Percentiles rank a stretch among this genome's conserved stretches.
Evolutionary conservation across 225 moss, liverwort and hornwort species (phyloP).

Genomic region (Bryum argenteum): DNA sequence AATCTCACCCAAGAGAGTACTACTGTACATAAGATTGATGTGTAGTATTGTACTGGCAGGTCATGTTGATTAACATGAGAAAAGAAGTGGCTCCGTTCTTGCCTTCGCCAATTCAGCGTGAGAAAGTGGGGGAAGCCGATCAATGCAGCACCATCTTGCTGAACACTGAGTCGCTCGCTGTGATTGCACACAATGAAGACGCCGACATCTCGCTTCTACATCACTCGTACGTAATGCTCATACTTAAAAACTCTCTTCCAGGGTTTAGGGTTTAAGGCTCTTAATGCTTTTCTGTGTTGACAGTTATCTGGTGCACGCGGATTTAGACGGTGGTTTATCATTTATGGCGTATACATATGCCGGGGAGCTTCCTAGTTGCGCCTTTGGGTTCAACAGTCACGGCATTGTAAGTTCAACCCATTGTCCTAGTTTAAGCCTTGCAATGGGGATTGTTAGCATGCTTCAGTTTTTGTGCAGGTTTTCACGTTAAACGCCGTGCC

Average conservation of each 20-base stretch:
- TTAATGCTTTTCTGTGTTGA: background rate
- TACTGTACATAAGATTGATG: background rate
- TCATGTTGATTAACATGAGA: conserved; percentile 66
- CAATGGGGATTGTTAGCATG: conserved; percentile 5
- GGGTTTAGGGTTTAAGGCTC: background rate
- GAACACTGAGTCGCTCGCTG: conserved; percentile 54
- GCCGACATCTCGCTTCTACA: conserved; percentile 57
- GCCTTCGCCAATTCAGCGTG: conserved; percentile 37
- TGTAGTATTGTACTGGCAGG: conserved; percentile 8
- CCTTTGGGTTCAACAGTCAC: conserved; percentile 79
- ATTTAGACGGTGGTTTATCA: conserved; percentile 48
- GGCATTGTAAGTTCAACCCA: conserved; percentile 57
- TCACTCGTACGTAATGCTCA: conserved; percentile 70
- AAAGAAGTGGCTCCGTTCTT: conserved; percentile 82
- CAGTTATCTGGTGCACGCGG: conserved; percentile 79
- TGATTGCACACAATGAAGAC: conserved; percentile 90
- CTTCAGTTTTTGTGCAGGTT: conserved; percentile 42
- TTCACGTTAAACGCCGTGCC: conserved; percentile 81
- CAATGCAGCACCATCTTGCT: conserved; percentile 83
- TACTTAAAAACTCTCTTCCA: background rate
- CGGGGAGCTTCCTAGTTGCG: conserved; percentile 88
- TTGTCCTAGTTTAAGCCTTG: background rate
- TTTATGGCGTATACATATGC: conserved; percentile 81
- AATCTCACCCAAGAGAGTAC: background rate
- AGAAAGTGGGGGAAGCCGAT: conserved; percentile 52